Evolutionary conservation across 352 stramenopile species (phyloP).

Genomic region (Ophiocytium majus): DNA sequence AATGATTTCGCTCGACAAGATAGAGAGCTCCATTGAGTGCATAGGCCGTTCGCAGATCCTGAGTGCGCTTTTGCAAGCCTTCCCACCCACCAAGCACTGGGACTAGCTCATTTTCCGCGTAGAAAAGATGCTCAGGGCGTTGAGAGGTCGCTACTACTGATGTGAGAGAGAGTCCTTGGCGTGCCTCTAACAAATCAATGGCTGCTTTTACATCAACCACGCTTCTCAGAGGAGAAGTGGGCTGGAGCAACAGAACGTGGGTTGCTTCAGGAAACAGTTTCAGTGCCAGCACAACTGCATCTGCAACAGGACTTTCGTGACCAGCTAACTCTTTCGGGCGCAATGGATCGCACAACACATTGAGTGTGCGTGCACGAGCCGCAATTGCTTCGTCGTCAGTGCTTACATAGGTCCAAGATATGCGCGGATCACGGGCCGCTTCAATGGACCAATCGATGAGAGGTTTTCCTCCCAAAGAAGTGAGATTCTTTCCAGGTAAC

Average conservation of each 20-base stretch:
- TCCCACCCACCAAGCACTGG: no score
- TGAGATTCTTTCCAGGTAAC: slow-evolving; percentile 2
- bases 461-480: not conserved
- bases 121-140: no score
- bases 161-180: no score
- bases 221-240: not conserved
- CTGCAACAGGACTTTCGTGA: not conserved
- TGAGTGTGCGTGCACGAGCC: not conserved
- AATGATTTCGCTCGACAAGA: no score
- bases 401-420: not conserved
- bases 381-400: not conserved
- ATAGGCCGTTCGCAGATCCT: no score
- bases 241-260: not conserved
- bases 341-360: not conserved
- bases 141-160: no score
- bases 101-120: no score
- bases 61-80: no score
- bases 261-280: not conserved
- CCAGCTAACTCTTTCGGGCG: not conserved
- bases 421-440: not conserved
- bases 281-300: not conserved
- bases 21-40: no score
- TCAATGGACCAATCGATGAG: not conserved
- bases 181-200: no score
- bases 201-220: not conserved